A percentile compares a stretch with the other conserved stretches of the same genome.
Evolutionary conservation across 176 grass and related monocot species (phyloP).

Genomic region (Raddia guianensis): DNA sequence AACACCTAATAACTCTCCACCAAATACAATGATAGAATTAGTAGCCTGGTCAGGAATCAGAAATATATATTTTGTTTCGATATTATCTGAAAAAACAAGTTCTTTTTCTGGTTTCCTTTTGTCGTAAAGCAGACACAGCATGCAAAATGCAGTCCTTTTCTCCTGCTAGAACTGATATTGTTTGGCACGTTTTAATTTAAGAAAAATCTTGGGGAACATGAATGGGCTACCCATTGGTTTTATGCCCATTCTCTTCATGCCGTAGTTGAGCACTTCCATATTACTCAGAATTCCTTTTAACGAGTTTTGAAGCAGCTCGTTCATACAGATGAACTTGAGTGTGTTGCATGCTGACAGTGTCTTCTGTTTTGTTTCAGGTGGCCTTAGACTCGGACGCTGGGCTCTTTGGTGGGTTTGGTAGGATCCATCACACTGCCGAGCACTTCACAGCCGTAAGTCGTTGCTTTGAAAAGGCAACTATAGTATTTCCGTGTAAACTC

Average conservation of each 20-base stretch:
- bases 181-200: not conserved
- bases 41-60: not conserved
- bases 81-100: not conserved
- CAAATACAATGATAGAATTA: not conserved
- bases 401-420: slow-evolving; percentile 84
- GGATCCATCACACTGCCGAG: slow-evolving; percentile 75
- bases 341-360: slow-evolving; percentile 21
- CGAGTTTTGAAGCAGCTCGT: slow-evolving; percentile 19
- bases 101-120: not conserved
- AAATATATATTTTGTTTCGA: not conserved
- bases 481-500: slow-evolving; percentile 6
- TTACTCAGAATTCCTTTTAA: slow-evolving; percentile 1
- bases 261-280: slow-evolving; percentile 19
- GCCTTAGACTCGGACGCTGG: slow-evolving; percentile 88
- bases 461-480: not conserved
- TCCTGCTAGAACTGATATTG: slow-evolving; percentile 18
- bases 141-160: slow-evolving; percentile 10
- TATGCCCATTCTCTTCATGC: not conserved
- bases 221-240: not conserved
- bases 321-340: slow-evolving; percentile 25
- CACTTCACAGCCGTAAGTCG: slow-evolving; percentile 77
- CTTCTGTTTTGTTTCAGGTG: slow-evolving; percentile 56
- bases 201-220: not conserved
- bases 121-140: slow-evolving; percentile 11
- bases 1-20: slow-evolving; percentile 14